phyloP scores from a whole-genome alignment of 2,329 filamentous ascomycete species.

The Microsporum audouinii region DNA sequence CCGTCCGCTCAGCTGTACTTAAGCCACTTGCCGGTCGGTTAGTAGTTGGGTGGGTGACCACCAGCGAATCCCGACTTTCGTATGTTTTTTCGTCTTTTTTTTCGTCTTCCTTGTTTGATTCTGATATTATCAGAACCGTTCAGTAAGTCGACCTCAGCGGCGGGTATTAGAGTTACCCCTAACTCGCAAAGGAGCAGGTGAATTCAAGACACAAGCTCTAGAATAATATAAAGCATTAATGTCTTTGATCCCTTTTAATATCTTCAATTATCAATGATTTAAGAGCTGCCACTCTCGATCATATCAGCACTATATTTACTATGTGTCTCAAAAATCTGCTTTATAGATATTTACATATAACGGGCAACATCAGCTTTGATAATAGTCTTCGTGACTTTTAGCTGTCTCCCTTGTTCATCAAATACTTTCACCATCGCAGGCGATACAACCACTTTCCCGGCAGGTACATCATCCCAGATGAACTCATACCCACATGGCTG shows the following conservation, averaged over 20 bases:
- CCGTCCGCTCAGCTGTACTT: neutral
- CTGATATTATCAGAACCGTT: neutral
- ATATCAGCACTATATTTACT: neutral
- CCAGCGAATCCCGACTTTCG: neutral
- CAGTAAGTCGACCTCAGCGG: too few species aligned
- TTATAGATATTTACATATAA: neutral
- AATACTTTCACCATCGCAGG: constrained; percentile 16
- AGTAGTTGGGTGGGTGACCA: neutral
- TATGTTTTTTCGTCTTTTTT: neutral
- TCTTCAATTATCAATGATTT: too few species aligned
- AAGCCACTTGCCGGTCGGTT: neutral
- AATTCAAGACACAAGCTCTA: too few species aligned
- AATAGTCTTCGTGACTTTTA: constrained; percentile 13
- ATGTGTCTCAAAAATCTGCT: neutral
- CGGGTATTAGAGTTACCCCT: too few species aligned
- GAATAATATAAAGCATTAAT: too few species aligned
- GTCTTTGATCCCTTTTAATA: too few species aligned
- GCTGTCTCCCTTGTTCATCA: constrained; percentile 17
- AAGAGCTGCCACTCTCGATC: too few species aligned
- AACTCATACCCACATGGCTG: constrained; percentile 21
- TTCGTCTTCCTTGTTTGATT: neutral
- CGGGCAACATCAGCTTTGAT: constrained; percentile 6
- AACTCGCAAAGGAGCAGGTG: too few species aligned
- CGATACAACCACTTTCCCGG: constrained; percentile 8
- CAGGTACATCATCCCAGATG: neutral